A percentile compares a stretch with the other conserved stretches of the same genome.
Evolutionary conservation across 306 rosid species (phyloP).

Genomic region (Trifolium dubium): DNA sequence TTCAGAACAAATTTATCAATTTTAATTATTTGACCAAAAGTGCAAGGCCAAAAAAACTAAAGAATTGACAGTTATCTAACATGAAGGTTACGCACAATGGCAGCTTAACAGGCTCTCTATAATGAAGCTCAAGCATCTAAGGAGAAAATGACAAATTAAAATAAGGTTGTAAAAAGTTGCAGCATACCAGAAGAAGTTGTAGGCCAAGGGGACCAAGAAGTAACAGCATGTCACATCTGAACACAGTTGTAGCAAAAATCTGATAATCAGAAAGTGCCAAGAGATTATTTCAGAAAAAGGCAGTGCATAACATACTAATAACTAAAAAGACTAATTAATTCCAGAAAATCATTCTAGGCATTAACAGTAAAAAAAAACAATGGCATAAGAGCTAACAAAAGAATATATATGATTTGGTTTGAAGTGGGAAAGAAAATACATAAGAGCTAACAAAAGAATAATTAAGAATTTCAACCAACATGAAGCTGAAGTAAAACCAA

Average conservation of each 20-base stretch:
- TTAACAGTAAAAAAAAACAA: too few relatives aligned
- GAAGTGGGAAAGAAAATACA: too few relatives aligned
- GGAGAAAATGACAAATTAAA: conserved; percentile 4
- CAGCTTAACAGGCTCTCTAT: conserved; percentile 26
- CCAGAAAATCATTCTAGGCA: too few relatives aligned
- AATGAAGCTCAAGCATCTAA: conserved; percentile 29
- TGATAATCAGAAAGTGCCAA: conserved; percentile 49
- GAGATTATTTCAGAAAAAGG: conserved; percentile 34
- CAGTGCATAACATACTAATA: too few relatives aligned
- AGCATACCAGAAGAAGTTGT: conserved; percentile 77
- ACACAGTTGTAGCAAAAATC: conserved; percentile 79
- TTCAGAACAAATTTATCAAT: conserved; percentile 11
- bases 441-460: conserved; percentile 2
- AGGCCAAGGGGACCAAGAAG: conserved; percentile 85
- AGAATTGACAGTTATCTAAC: conserved; percentile 14
- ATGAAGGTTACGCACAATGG: conserved; percentile 10
- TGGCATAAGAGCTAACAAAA: too few relatives aligned
- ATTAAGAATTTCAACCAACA: background rate
- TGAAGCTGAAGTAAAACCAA: conserved; percentile 38
- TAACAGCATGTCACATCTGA: conserved; percentile 89
- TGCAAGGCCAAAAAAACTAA: conserved; percentile 5
- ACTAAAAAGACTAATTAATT: too few relatives aligned
- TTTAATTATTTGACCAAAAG: conserved; percentile 26
- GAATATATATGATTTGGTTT: too few relatives aligned
- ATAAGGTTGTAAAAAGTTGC: conserved; percentile 6